Evolutionary conservation across 2,329 filamentous ascomycete genomes (phyloP), one percentile per base, ranked within the genome.

Genomic region (Venturia aucupariae): DNA sequence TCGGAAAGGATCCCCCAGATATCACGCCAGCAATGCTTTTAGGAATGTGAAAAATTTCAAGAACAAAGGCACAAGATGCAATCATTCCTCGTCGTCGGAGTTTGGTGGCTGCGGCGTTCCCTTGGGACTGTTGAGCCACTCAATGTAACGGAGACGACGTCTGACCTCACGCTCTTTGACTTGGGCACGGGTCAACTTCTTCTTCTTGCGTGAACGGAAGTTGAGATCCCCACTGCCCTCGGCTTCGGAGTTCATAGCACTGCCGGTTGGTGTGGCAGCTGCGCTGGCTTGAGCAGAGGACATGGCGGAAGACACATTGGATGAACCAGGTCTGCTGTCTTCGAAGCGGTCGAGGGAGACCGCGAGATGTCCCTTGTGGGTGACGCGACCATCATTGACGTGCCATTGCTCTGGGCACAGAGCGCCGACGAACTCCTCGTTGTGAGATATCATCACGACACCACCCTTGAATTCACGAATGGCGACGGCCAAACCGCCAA

Each of bases 371-470:
- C 90, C 91, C 74, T 91, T 91, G 78, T 92, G 88, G 2, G 90
- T 89, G 67, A 99, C 88, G 61, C 89, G 87, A 1, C 94, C 94
- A 71, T 93, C 90, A 64, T 86, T 87, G 68, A 99, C 90, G 77
- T 95, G 90, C 90, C 94, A 96, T 78, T 97, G 92, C 80, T 99
- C 95, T 4, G 90, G 90, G 78, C 94, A 94, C 13, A 99, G 86
- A 3, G 93, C 93, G 66, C 93, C 92, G 62, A 99, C 92, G 72
- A 99, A 99, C 77, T 99, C 94, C 74, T 97, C 92, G 84, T 99
- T 97, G 80, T 99, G 94, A 67, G 92, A 97, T 77, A 99, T 99
- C 87, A 99, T 96, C 68, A 99, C 92, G 2, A 99, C 94, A 76
- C 94, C 94, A 69, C 94, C 94, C 81, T 92, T 95, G 86, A 95